phyloP scores from a whole-genome alignment of 1,284 basidiomycete species.

The Trichosporon sp. region DNA sequence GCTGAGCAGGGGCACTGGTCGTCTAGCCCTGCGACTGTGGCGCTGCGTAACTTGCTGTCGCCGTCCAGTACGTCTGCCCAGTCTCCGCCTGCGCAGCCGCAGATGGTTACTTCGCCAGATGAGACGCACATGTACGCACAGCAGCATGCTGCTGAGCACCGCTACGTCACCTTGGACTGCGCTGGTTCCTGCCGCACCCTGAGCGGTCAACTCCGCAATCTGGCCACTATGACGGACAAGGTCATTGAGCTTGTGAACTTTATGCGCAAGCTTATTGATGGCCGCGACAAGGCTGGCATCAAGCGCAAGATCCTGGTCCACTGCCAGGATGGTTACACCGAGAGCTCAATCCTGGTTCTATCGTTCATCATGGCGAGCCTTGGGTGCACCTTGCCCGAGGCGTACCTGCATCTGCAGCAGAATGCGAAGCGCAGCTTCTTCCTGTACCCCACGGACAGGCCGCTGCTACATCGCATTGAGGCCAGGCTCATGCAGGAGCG shows the following conservation, averaged over 20 bases:
- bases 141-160: conserved; percentile 22
- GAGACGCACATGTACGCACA: conserved; percentile 17
- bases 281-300: conserved; percentile 30
- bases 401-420: conserved; percentile 68
- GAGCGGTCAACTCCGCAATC: conserved; percentile 36
- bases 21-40: conserved; percentile 40
- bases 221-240: conserved; percentile 38
- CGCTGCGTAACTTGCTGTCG: conserved; percentile 42
- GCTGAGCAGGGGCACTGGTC: conserved; percentile 25
- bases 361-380: conserved; percentile 79
- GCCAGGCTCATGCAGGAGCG: conserved; percentile 50
- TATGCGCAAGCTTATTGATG: conserved; percentile 40
- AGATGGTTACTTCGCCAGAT: conserved; percentile 15
- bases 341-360: conserved; percentile 81
- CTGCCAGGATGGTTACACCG: conserved; percentile 59
- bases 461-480: conserved; percentile 70
- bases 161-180: conserved; percentile 42
- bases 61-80: conserved; percentile 10
- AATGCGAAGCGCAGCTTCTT: conserved; percentile 66
- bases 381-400: conserved; percentile 68
- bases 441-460: conserved; percentile 77
- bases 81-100: conserved; percentile 18
- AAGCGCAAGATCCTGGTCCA: conserved; percentile 45
- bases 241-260: conserved; percentile 44
- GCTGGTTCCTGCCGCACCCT: conserved; percentile 43